Evolutionary conservation across 2,329 filamentous ascomycete species (phyloP).

Genomic region (Colletotrichum musae): DNA sequence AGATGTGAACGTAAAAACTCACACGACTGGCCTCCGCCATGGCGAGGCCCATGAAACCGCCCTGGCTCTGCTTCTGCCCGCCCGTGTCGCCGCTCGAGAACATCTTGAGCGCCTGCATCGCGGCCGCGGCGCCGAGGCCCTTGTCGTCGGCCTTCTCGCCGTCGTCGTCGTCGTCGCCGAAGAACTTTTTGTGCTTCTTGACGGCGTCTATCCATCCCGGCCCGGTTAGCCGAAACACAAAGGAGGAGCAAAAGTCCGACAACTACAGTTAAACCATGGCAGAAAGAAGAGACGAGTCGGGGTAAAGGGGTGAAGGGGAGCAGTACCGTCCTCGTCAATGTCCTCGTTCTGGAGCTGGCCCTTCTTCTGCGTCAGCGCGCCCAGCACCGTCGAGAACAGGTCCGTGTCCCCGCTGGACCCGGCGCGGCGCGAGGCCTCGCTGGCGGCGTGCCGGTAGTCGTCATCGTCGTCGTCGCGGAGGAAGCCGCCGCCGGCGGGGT

Average conservation of each 20-base stretch:
- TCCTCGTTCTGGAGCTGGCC: constrained; percentile 60
- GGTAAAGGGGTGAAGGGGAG: no score
- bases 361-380: constrained; percentile 65
- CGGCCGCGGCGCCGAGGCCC: constrained; percentile 79
- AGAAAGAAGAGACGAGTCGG: no score
- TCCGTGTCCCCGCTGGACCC: constrained; percentile 62
- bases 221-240: no score
- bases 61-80: constrained; percentile 72
- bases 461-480: constrained; percentile 59
- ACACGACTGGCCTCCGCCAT: constrained; percentile 91
- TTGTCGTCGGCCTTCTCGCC: constrained; percentile 62
- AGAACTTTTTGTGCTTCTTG: constrained; percentile 82
- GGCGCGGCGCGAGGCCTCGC: constrained; percentile 62
- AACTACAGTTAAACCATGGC: no score
- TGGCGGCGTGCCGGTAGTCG: constrained; percentile 63
- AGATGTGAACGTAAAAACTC: constrained; percentile 37
- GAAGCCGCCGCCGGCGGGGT: constrained; percentile 52
- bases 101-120: constrained; percentile 85
- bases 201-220: constrained; percentile 67
- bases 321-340: constrained; percentile 64
- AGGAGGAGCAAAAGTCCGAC: no score
- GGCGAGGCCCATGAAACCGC: constrained; percentile 85
- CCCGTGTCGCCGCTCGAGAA: constrained; percentile 73
- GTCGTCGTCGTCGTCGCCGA: constrained; percentile 64
- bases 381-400: constrained; percentile 65